Percentiles rank a stretch among this genome's conserved stretches.
These are phyloP conservation scores for Suillus variegatus DNA, from an alignment of 768 basidiomycete species.

Conservation along the genomic window DNA sequence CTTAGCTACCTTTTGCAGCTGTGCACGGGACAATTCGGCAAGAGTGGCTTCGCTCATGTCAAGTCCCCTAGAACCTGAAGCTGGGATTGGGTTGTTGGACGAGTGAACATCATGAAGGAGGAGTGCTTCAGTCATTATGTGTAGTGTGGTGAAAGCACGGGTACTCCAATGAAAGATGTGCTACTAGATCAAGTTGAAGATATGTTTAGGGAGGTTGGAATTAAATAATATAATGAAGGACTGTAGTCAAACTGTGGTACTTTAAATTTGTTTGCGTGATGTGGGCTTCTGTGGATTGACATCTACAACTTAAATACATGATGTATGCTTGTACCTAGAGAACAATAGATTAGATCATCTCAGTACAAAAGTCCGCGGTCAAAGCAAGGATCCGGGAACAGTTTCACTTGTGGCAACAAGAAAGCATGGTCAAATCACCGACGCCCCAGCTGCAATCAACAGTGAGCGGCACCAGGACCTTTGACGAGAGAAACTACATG, in stretches of 20 bases:
- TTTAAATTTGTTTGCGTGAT: background rate
- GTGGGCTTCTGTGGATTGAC: background rate
- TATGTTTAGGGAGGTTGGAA: background rate
- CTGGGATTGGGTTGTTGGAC: background rate
- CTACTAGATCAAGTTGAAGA: background rate
- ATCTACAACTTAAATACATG: constrained; percentile 1
- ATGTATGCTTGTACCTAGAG: background rate
- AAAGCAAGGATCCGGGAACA: constrained; percentile 5
- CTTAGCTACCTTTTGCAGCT: constrained; percentile 9
- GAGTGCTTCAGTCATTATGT: background rate
- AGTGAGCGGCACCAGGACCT: background rate
- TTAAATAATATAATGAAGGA: background rate
- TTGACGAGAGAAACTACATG: background rate
- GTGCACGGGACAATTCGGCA: constrained; percentile 23
- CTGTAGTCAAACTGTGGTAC: background rate
- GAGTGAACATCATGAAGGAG: background rate
- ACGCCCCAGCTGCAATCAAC: background rate
- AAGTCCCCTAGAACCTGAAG: background rate
- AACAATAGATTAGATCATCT: constrained; percentile 7
- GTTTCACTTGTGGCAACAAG: background rate
- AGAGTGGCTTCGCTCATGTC: constrained; percentile 19
- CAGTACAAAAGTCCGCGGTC: constrained; percentile 5
- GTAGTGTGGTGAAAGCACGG: no score
- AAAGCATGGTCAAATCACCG: background rate
- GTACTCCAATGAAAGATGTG: background rate